Base-by-base conservation (phyloP, 2,329 filamentous ascomycete species). In the Ceratocystis ficicola region DNA sequence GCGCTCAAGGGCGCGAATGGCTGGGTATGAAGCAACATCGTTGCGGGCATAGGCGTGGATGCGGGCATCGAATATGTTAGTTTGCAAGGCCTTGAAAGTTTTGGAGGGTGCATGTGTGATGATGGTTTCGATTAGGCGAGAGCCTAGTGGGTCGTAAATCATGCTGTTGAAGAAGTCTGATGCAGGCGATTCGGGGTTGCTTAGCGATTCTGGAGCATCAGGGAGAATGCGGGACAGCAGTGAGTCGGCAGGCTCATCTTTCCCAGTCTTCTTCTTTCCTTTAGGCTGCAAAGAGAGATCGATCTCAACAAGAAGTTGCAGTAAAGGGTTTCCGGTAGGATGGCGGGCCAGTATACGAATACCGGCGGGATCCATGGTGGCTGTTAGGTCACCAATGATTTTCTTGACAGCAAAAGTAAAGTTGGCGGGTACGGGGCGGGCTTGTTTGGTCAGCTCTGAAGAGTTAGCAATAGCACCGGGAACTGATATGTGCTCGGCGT, bases 61-160 rank as follows among this genome's bases (percentile, higher is more conserved):
- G 30, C 90, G 84, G 15, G 88, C 86, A 68, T 86, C 87, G 75
- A 97, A 88, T 69, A 91, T 84, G 70, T 87, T 86, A 67, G 82
- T 84, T 76, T 95, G 93, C 5, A 99, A 80, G 15, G 85, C 83
- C 75, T 96, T 96, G 83, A 97, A 99, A 44, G 91, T 77, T 75
- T 94, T 96, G 55, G 89, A 91, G 0, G 94, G 91, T 17, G 87
- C 85, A 72, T 88, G 82, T 30, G 86, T 83, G 69, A 96, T 83
- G 69, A 99, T 86, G 0, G 87, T 90, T 76, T 99, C 94, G 25
- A 97, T 80, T 1, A 99, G 80, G 57, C 93, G 87, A 2, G 93
- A 96, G 17, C 94, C 94, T 63, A 97, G 86, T 1, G 88, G 81
- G 72, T 97, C 91, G 75, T 96, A 97, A 30, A 96, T 80, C 73